Evolutionary conservation across 1,284 basidiomycete genomes (phyloP).

Genomic region (Cryptococcus depauperatus): DNA sequence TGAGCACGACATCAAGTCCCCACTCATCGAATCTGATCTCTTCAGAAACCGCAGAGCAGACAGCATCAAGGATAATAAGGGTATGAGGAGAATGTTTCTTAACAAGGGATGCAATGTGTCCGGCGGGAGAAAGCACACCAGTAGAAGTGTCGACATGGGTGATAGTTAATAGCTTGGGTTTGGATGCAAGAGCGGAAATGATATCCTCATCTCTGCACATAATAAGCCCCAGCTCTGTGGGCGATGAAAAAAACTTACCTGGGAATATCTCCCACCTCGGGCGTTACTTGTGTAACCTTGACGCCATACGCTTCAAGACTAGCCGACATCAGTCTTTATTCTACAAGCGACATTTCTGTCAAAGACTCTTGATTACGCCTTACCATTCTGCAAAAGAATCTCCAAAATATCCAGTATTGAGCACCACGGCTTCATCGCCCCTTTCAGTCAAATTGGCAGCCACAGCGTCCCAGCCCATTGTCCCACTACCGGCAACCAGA

Average conservation of each 20-base stretch:
- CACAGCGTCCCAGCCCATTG: constrained; percentile 74
- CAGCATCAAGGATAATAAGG: constrained; percentile 81
- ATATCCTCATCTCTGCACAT: constrained; percentile 36
- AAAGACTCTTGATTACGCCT: constrained; percentile 24
- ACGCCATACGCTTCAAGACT: constrained; percentile 85
- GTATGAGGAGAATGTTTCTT: constrained; percentile 75
- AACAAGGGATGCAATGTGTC: constrained; percentile 67
- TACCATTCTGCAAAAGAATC: constrained; percentile 76
- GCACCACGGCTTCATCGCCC: constrained; percentile 65
- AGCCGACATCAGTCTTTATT: not conserved
- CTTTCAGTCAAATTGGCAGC: constrained; percentile 71
- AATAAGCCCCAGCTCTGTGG: not conserved
- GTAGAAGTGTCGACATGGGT: constrained; percentile 88
- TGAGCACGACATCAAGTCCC: constrained; percentile 82
- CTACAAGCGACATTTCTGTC: no score
- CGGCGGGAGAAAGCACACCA: constrained; percentile 80
- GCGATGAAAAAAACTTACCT: constrained; percentile 31
- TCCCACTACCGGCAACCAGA: constrained; percentile 87
- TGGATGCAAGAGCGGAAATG: constrained; percentile 58
- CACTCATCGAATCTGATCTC: constrained; percentile 92
- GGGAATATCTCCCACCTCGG: constrained; percentile 72
- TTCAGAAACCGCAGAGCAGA: constrained; percentile 93
- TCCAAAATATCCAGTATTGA: constrained; percentile 76
- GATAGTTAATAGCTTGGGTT: constrained; percentile 81
- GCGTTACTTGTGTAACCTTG: constrained; percentile 75